Percentiles rank a stretch among this genome's conserved stretches.
These are phyloP conservation scores for Chaetothyriales sp. DNA, from an alignment of 2,329 filamentous ascomycete species.

Conservation along the genomic window DNA sequence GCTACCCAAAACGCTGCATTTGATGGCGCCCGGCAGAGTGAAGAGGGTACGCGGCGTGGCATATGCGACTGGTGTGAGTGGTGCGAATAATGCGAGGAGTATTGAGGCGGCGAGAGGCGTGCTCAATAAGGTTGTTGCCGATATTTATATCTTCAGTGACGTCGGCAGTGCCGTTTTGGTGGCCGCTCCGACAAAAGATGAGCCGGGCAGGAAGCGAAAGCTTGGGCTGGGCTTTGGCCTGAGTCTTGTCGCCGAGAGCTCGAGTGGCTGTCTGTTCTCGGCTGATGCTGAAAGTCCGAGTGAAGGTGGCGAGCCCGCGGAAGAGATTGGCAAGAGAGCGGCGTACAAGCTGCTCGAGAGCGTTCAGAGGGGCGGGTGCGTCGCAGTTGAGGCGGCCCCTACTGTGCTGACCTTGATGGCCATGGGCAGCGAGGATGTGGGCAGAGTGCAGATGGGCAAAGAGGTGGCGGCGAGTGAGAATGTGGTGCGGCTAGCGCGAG, in stretches of 20 bases:
- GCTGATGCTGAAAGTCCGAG: slow-evolving; percentile 67
- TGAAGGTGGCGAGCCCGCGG: slow-evolving; percentile 67
- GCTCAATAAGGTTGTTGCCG: slow-evolving; percentile 69
- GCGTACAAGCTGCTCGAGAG: slow-evolving; percentile 80
- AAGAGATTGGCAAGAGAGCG: slow-evolving; percentile 79
- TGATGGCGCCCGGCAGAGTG: slow-evolving; percentile 70
- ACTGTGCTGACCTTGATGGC: slow-evolving; percentile 84
- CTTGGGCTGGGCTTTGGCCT: slow-evolving; percentile 86
- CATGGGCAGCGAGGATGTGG: slow-evolving; percentile 95
- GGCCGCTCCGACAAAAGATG: slow-evolving; percentile 57
- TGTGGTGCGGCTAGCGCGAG: slow-evolving; percentile 65
- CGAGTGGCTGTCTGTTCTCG: slow-evolving; percentile 70
- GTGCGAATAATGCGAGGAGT: slow-evolving; percentile 87
- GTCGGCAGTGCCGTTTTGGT: slow-evolving; percentile 47
- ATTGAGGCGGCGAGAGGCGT: slow-evolving; percentile 81
- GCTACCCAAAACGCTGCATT: slow-evolving; percentile 82
- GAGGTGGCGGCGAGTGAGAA: slow-evolving; percentile 73
- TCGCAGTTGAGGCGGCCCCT: slow-evolving; percentile 54
- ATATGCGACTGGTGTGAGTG: slow-evolving; percentile 82
- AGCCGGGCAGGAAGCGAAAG: slow-evolving; percentile 40
- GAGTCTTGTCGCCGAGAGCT: slow-evolving; percentile 84
- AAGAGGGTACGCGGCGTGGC: slow-evolving; percentile 85
- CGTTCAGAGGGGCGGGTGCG: slow-evolving; percentile 70
- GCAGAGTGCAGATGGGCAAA: slow-evolving; percentile 65
- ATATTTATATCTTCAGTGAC: slow-evolving; percentile 77